A percentile compares a stretch with the other conserved stretches of the same genome.
Conservation (phyloP, 2,329 filamentous ascomycete genomes). For the Cytospora chrysosperma region DNA sequence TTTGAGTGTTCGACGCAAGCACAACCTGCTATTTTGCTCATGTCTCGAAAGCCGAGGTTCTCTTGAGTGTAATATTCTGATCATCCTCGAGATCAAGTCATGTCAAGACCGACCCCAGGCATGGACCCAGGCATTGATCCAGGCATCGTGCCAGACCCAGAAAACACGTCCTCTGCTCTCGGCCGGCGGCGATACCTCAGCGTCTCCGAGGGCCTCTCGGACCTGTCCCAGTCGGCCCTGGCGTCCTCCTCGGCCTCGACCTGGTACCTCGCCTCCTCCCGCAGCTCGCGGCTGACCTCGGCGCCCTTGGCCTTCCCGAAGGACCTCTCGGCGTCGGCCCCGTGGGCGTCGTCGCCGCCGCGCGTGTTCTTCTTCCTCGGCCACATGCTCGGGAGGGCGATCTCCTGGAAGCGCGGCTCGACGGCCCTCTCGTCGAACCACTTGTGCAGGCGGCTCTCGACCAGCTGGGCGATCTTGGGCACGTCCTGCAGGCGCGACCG, state of each 20-base stretch:
- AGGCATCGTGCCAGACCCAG: conserved; percentile 29
- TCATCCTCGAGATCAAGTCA: conserved; percentile 9
- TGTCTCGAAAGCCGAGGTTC: background rate
- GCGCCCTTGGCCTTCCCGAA: conserved; percentile 55
- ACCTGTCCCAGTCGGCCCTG: conserved; percentile 34
- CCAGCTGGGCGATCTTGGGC: conserved; percentile 81
- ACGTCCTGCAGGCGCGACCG: conserved; percentile 81
- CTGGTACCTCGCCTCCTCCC: conserved; percentile 51
- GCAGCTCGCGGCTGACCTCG: conserved; percentile 50
- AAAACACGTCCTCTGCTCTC: conserved; percentile 31
- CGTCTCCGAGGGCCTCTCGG: conserved; percentile 37
- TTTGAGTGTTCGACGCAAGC: background rate
- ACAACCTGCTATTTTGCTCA: background rate
- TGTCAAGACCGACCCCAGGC: conserved; percentile 27
- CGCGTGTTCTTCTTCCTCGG: conserved; percentile 80
- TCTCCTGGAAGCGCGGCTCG: conserved; percentile 83
- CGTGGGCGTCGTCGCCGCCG: conserved; percentile 62
- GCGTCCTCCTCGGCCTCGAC: conserved; percentile 43
- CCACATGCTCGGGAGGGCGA: conserved; percentile 79
- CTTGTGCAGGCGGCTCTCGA: conserved; percentile 75
- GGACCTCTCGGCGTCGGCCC: conserved; percentile 45
- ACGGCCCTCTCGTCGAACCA: conserved; percentile 90
- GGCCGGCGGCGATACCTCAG: conserved; percentile 33
- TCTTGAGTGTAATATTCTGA: background rate
- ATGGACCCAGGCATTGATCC: conserved; percentile 30